Evolutionary conservation across 495 filamentous ascomycete species (phyloP).

Genomic region (Neurospora sp.): DNA sequence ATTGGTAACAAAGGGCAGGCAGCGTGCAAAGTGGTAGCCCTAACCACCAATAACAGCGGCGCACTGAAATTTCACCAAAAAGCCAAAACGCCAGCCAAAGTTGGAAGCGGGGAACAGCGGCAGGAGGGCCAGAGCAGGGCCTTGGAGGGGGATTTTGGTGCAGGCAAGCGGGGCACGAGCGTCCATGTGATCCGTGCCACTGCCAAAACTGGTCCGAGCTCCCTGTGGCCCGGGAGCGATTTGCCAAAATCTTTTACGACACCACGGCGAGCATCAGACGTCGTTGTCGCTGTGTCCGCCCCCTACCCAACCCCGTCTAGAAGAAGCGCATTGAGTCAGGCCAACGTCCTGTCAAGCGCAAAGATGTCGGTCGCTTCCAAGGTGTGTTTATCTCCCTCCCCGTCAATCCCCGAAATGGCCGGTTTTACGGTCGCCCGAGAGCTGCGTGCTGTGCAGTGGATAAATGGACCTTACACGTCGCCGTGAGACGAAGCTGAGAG

Average conservation of each 20-base stretch:
- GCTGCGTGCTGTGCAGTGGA: conserved; percentile 1
- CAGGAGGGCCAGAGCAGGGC: background rate
- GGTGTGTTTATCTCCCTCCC: conserved; percentile 31
- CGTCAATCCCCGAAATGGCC: conserved; percentile 1
- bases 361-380: conserved; percentile 57
- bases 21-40: background rate
- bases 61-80: background rate
- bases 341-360: conserved; percentile 22
- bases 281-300: conserved; percentile 1
- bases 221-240: background rate
- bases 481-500: background rate
- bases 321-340: background rate
- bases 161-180: background rate
- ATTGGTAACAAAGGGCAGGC: background rate
- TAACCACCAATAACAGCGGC: background rate
- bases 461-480: background rate
- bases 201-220: background rate
- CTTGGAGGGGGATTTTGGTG: background rate
- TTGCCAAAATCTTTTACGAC: background rate
- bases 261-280: background rate
- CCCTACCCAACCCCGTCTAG: background rate
- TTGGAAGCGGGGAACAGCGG: background rate
- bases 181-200: background rate
- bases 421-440: background rate
- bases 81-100: background rate